Evolutionary conservation across 352 stramenopile species (phyloP).

Genomic region (Globisporangium radiosum): DNA sequence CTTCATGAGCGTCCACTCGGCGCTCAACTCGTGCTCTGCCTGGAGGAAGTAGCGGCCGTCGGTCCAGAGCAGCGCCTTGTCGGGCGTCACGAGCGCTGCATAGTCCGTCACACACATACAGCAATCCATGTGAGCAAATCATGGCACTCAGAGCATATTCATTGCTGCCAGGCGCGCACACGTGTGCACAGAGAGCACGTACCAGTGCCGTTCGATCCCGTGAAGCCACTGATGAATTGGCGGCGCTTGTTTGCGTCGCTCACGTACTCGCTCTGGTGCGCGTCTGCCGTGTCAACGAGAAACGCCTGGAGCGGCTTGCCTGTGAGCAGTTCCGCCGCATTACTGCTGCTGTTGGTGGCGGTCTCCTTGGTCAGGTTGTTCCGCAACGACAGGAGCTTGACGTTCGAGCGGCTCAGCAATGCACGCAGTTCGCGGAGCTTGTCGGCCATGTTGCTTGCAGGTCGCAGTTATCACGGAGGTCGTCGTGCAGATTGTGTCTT

Average conservation of each 20-base stretch:
- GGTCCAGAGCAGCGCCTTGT: slow-evolving; percentile 95
- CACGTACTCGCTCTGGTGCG: slow-evolving; percentile 98
- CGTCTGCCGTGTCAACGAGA: slow-evolving; percentile 94
- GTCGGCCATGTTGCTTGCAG: too few species aligned
- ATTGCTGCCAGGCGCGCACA: neutral
- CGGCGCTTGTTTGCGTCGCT: slow-evolving; percentile 93
- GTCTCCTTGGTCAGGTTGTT: slow-evolving; percentile 47
- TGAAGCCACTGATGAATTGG: slow-evolving; percentile 95
- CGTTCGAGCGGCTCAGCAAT: slow-evolving; percentile 55
- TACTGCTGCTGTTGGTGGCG: neutral
- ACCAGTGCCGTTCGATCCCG: slow-evolving; percentile 94
- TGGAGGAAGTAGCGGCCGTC: slow-evolving; percentile 98
- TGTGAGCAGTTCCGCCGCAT: slow-evolving; percentile 19
- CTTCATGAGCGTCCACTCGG: slow-evolving; percentile 96
- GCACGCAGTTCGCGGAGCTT: slow-evolving; percentile 61
- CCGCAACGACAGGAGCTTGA: slow-evolving; percentile 57
- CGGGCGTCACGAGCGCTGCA: slow-evolving; percentile 64
- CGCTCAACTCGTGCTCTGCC: slow-evolving; percentile 90
- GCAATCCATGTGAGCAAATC: too few species aligned
- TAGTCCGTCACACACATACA: neutral
- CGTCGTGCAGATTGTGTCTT: too few species aligned
- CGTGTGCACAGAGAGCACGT: neutral
- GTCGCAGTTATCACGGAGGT: too few species aligned
- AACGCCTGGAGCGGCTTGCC: slow-evolving; percentile 81
- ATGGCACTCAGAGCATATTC: neutral